Evolutionary conservation across 2,329 filamentous ascomycete species (phyloP), one percentile per base, ranked within the genome.

Genomic region (Huntiella savannae): DNA sequence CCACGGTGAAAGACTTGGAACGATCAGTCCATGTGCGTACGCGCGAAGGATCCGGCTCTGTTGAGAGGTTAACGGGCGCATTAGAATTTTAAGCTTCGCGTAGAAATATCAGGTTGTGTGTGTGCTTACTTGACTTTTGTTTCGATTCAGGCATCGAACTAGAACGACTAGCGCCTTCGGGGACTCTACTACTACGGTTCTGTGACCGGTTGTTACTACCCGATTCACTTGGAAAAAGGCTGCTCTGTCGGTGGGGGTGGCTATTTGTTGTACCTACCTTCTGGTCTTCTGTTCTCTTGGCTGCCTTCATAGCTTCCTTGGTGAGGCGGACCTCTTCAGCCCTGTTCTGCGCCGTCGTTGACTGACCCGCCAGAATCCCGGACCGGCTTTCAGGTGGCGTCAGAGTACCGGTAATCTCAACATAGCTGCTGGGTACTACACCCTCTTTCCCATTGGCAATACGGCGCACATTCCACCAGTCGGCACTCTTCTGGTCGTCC

Each of bases 381-480:
- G 58, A 49, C 8, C 68, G 64, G 35, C 69, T 55, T 19, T 68
- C 61, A 33, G 70, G 64, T 4, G 70, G 63, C 6, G 71, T 60
- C 17, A 79, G 61, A 10, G 73, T 72, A 47, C 84, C 85, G 16
- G 77, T 87, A 45, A 94, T 68, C 60, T 98, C 88, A 54, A 98
- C 79, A 57, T 96, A 98, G 62, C 85, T 94, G 66, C 86, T 91
- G 11, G 91, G 91, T 6, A 98, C 87, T 19, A 98, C 91, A 35
- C 91, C 91, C 63, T 95, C 85, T 58, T 86, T 91, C 54, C 85
- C 85, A 58, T 86, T 96, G 65, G 86, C 92, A 52, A 95, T 58
- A 33, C 87, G 76, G 50, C 82, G 76, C 33, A 98, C 85, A 67
- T 91, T 86, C 88, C 91, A 96, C 91, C 91, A 98, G 59, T 98